Evolutionary conservation across 192 early-diverging fungal genomes (phyloP).

Genomic region (Coemansia sp.): DNA sequence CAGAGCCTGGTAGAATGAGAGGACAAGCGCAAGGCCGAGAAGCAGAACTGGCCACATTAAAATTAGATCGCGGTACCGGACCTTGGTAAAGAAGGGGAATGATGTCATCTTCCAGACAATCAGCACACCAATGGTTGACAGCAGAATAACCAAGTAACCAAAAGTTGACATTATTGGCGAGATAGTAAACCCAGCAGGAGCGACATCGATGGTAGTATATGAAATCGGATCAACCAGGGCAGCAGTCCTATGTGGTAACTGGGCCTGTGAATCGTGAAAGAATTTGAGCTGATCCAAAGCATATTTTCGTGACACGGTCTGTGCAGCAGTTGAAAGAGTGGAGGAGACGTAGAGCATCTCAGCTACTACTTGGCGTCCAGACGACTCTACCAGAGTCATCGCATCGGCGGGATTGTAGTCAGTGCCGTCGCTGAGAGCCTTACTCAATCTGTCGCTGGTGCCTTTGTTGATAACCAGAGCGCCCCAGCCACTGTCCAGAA

Average conservation of each 20-base stretch:
- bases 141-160: conserved; percentile 17
- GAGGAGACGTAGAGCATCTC: conserved; percentile 30
- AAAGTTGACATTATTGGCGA: conserved; percentile 37
- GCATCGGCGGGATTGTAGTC: conserved; percentile 26
- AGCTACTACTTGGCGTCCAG: conserved; percentile 24
- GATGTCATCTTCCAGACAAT: conserved; percentile 48
- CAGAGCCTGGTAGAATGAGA: conserved; percentile 36
- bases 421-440: conserved; percentile 16
- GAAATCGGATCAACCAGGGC: conserved; percentile 28
- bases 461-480: conserved; percentile 41
- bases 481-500: conserved; percentile 32
- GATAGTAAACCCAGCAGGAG: conserved; percentile 25
- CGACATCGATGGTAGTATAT: conserved; percentile 25
- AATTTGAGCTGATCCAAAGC: conserved; percentile 20
- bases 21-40: conserved; percentile 23
- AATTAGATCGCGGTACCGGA: conserved; percentile 35
- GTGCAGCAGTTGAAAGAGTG: conserved; percentile 12
- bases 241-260: conserved; percentile 2
- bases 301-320: conserved; percentile 13
- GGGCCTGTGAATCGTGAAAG: neutral
- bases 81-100: conserved; percentile 29
- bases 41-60: conserved; percentile 39
- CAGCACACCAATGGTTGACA: conserved; percentile 28
- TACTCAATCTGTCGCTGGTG: conserved; percentile 20
- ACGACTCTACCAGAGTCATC: conserved; percentile 31